Base-by-base conservation (phyloP, 345 rosid species). In the Schrenkiella parvula region DNA sequence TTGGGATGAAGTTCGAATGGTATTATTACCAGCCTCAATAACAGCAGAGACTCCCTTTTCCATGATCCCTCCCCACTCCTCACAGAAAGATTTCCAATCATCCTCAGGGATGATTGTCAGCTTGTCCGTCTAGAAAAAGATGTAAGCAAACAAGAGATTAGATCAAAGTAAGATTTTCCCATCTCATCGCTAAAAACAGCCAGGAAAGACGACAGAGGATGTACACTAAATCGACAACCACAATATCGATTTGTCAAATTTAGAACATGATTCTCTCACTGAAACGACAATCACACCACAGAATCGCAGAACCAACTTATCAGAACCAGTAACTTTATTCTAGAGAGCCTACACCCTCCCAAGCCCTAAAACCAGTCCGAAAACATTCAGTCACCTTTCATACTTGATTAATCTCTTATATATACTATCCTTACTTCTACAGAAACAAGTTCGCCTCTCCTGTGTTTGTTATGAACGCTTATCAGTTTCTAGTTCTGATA, bases 81-180 rank as follows among this genome's bases (percentile, higher is more conserved):
- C 89, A 79, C 99, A 95, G 81, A 95, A 95, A 79, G 79, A 75
- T 78, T 79, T 85, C 97, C 99, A 95, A 77, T 95, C 99, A 79
- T 73, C 75, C 83, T 88, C 90, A 58, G 95, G 77, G 72, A 95
- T 82, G 55, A 95, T 83, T 65, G 93, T 79, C 80, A 95, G 81
- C 80, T 85, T 87, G 78, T 95, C 99, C 73, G 92, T 88, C 99
- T 95, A 28, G 34, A 62, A 54, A 46, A 85, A 72, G 80, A 71
- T 66, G 80, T 72, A 76, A 75, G 18, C 64, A 42, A 51, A 52
- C 25, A 18, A 34, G 51, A 46, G 34, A 55, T 66, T 18, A 67
- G 38, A 70, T 47, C 34, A 39, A 12, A 66, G 63, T 60, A 28
- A 52, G 57, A 55, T 17, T 42, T 32, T n/a, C 50, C 57, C 28